Base-by-base conservation (phyloP, 805 yeast genomes). In the Ogataea minuta region DNA sequence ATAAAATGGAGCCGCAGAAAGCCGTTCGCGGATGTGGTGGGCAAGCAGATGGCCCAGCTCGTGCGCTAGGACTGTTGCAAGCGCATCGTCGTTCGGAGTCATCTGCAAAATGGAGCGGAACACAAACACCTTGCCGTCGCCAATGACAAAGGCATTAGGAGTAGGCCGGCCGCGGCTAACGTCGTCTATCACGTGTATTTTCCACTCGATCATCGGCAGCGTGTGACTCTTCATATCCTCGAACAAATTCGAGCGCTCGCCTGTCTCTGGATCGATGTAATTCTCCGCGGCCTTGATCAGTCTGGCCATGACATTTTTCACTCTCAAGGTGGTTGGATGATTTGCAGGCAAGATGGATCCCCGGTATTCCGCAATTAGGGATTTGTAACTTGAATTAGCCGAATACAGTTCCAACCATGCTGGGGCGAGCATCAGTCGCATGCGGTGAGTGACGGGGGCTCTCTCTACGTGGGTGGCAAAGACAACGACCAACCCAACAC, bases 131-230 rank as follows among this genome's bases (percentile, higher is more conserved):
- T 90, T 90, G 6, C 99, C 99, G 45, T 93, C 91, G 14, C 98
- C 98, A 24, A 93, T 68, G 13, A 93, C 96, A 64, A 93, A 91
- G 1, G 99, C 99, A 64, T 93, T 93, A 3, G 99, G 98, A 2
- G 98, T 95, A 11, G 95, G 90, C 12, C 36, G 23, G 3, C 54
- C 53, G 41, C 71, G 71, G 23, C 63, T 63, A 2, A 83, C 77
- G 41, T 78, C 82, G 46, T 82, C 75, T 14, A 87, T 81, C 15
- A 93, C 84, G 57, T 87, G 87, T 20, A 93, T 77, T 48, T 76
- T 68, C 98, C 99, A 93, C 28, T 81, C 70, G 10, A 60, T 49
- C 1, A 55, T 43, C 6, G 64, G 61, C 4, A 56, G 35, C 19
- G 52, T 49, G n/a, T 52, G 47, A 4, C 46, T 52, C 4, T 56